A percentile compares a stretch with the other conserved stretches of the same genome.
These are phyloP conservation scores for Tricholoma saponaceum DNA, from an alignment of 768 basidiomycete species.

Conservation along the genomic window DNA sequence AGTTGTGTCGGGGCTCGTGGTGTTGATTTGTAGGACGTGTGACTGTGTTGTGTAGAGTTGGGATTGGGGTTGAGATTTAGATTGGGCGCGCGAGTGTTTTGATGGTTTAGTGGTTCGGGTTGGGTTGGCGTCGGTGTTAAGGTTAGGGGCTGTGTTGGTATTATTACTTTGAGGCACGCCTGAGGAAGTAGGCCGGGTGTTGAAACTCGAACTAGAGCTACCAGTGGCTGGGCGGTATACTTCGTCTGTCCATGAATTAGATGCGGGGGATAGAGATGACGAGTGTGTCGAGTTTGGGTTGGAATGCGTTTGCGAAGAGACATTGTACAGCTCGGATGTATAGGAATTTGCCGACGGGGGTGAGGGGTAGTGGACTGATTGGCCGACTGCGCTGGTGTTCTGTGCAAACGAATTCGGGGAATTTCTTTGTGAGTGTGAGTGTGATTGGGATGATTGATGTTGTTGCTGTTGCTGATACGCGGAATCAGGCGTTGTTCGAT, in stretches of 20 bases:
- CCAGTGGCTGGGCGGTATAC: constrained; percentile 7
- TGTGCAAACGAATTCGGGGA: constrained; percentile 4
- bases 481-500: constrained; percentile 25
- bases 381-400: not conserved
- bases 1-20: not conserved
- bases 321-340: constrained; percentile 2
- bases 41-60: not conserved
- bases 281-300: constrained; percentile 13
- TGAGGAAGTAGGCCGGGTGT: not conserved
- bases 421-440: not conserved
- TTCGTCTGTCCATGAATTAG: constrained; percentile 17
- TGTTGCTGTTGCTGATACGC: constrained; percentile 22
- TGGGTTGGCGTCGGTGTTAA: not conserved
- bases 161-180: constrained; percentile 1
- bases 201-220: not conserved
- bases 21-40: constrained; percentile 1
- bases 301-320: constrained; percentile 3
- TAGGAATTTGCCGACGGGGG: not conserved
- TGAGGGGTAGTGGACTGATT: constrained; percentile 4
- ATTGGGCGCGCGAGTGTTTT: not conserved
- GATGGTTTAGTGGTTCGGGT: not conserved
- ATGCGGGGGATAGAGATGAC: constrained; percentile 17
- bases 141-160: not conserved
- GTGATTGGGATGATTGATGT: constrained; percentile 12
- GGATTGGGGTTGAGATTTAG: not conserved